A percentile compares a stretch with the other conserved stretches of the same genome.
These are phyloP conservation scores for Stentor coeruleus DNA, from an alignment of 73 alveolate species.

Conservation along the genomic window DNA sequence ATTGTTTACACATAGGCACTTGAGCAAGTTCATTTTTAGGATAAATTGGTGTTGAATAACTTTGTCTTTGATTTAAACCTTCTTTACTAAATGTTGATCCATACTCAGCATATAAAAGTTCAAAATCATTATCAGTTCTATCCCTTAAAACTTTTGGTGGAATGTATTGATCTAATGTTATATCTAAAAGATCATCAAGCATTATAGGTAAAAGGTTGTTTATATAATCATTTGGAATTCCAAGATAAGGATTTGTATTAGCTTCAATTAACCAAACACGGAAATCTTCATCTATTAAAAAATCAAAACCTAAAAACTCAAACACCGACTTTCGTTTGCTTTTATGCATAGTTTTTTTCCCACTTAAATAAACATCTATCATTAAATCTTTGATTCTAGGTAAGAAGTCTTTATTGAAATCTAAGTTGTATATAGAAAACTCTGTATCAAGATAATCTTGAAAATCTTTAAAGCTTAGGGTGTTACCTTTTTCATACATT, in stretches of 20 bases:
- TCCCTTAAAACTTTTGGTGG: conserved; percentile 26
- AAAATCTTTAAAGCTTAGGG: conserved; percentile 64
- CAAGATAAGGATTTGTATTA: conserved; percentile 49
- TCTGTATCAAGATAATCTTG: conserved; percentile 66
- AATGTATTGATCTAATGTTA: conserved; percentile 58
- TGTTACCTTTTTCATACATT: conserved; percentile 84
- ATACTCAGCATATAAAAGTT: conserved; percentile 43
- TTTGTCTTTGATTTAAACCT: neutral
- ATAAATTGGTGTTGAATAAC: conserved; percentile 11
- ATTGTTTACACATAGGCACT: neutral
- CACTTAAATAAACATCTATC: conserved; percentile 71
- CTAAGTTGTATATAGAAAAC: conserved; percentile 56
- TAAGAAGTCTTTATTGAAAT: conserved; percentile 69
- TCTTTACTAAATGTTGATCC: conserved; percentile 16
- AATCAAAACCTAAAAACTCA: conserved; percentile 58
- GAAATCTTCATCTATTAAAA: conserved; percentile 31
- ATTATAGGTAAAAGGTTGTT: conserved; percentile 73
- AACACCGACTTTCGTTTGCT: conserved; percentile 68
- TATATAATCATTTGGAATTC: conserved; percentile 69
- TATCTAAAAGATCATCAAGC: conserved; percentile 81
- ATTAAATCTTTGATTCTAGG: conserved; percentile 83
- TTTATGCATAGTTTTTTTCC: conserved; percentile 54
- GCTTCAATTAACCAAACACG: conserved; percentile 25
- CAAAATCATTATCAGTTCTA: conserved; percentile 37
- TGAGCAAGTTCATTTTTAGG: conserved; percentile 21